Percentiles rank a stretch among this genome's conserved stretches.
These are phyloP conservation scores for Clathrospora elynae DNA, from an alignment of 2,329 filamentous ascomycete genomes.

Conservation along the genomic window DNA sequence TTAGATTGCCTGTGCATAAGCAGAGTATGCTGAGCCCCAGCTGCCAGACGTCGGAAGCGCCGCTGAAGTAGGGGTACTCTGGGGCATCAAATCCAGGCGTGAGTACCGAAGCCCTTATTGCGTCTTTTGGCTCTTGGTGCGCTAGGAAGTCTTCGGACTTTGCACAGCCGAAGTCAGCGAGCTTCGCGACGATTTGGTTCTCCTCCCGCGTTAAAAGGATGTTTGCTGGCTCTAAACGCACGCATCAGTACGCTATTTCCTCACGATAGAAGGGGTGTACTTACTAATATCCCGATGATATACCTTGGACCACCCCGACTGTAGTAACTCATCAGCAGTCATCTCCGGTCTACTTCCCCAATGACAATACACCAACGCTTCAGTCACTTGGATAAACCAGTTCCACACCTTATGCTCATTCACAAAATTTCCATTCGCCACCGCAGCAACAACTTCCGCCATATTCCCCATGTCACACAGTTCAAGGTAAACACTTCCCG, in stretches of 20 bases:
- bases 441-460: conserved; percentile 1
- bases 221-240: conserved; percentile 19
- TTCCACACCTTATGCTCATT: conserved; percentile 21
- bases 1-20: conserved; percentile 11
- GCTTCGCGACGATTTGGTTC: conserved; percentile 18
- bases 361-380: conserved; percentile 20
- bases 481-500: conserved; percentile 22
- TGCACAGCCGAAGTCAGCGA: conserved; percentile 27
- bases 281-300: conserved; percentile 25
- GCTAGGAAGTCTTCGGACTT: conserved; percentile 10
- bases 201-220: conserved; percentile 18
- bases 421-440: not conserved
- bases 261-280: too few relatives aligned
- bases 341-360: conserved; percentile 13
- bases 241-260: not conserved
- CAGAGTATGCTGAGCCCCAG: conserved; percentile 21
- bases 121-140: not conserved
- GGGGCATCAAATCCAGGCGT: conserved; percentile 23
- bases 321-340: conserved; percentile 7
- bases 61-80: conserved; percentile 16
- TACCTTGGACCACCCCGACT: conserved; percentile 18
- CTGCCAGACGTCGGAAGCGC: conserved; percentile 25
- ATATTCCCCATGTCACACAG: conserved; percentile 19
- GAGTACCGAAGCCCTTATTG: not conserved
- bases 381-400: conserved; percentile 20